Conservation (phyloP, 768 basidiomycete species). For the Lactarius evosmus region DNA sequence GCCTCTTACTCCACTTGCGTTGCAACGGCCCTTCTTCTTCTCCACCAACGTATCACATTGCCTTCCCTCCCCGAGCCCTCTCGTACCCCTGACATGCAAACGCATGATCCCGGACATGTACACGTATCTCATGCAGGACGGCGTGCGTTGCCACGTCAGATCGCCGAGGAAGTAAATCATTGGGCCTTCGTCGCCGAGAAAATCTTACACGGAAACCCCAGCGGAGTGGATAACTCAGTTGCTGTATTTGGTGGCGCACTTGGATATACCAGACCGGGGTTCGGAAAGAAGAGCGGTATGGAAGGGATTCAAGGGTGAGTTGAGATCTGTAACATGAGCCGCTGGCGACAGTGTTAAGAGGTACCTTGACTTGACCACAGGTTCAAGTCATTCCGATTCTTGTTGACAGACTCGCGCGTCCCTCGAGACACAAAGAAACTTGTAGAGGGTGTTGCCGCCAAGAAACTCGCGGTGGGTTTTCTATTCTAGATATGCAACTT, state of each 20-base stretch:
- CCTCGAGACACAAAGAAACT: slow-evolving; percentile 93
- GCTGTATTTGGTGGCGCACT: slow-evolving; percentile 90
- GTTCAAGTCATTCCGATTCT: slow-evolving; percentile 86
- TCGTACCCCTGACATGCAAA: slow-evolving; percentile 29
- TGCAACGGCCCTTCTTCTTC: slow-evolving; percentile 74
- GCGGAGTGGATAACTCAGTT: slow-evolving; percentile 96
- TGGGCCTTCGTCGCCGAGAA: slow-evolving; percentile 97
- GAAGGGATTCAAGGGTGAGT: slow-evolving; percentile 76
- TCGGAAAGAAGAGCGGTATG: slow-evolving; percentile 77
- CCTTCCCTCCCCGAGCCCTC: slow-evolving; percentile 51
- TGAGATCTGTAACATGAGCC: neutral
- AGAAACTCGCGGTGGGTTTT: slow-evolving; percentile 54
- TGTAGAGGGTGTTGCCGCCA: slow-evolving; percentile 82
- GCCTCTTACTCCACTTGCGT: slow-evolving; percentile 92
- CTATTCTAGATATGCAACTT: neutral
- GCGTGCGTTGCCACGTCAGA: slow-evolving; percentile 54
- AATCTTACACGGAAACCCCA: slow-evolving; percentile 94
- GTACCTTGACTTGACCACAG: slow-evolving; percentile 40
- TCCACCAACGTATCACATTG: slow-evolving; percentile 62
- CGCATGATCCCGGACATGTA: slow-evolving; percentile 47
- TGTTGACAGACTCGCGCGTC: slow-evolving; percentile 90
- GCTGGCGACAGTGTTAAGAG: neutral
- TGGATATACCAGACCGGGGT: slow-evolving; percentile 80
- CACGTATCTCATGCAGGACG: slow-evolving; percentile 65
- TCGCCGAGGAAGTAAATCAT: slow-evolving; percentile 80